These are phyloP conservation scores for Tuctoria greenei DNA, from an alignment of 176 grass and related monocot species.

Conservation along the genomic window DNA sequence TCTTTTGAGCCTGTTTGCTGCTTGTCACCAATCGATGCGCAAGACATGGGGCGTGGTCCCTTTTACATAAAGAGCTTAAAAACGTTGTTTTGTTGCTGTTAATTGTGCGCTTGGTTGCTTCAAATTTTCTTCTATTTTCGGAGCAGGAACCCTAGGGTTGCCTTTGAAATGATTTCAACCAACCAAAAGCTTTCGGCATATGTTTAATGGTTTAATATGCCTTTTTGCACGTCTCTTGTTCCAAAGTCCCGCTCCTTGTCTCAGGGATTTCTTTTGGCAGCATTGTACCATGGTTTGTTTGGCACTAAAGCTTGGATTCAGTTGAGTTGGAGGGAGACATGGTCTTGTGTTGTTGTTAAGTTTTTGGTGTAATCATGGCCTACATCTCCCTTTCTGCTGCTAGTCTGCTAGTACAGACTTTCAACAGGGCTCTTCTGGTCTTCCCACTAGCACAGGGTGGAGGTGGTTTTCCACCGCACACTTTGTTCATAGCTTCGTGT, in stretches of 20 bases:
- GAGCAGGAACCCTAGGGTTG: not conserved
- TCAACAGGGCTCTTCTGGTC: not conserved
- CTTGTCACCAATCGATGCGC: not conserved
- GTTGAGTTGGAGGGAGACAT: slow-evolving; percentile 45
- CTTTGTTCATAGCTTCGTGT: not conserved
- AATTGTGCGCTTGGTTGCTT: not conserved
- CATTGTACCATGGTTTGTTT: slow-evolving; percentile 27
- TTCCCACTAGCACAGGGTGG: slow-evolving; percentile 34
- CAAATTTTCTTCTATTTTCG: not conserved
- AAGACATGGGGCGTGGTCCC: not conserved
- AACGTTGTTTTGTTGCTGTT: not conserved
- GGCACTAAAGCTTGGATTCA: slow-evolving; percentile 45
- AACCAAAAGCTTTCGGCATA: slow-evolving; percentile 46
- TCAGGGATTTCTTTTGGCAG: slow-evolving; percentile 27
- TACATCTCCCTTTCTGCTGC: slow-evolving; percentile 29
- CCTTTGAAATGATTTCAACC: slow-evolving; percentile 22
- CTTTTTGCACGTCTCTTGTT: slow-evolving; percentile 20
- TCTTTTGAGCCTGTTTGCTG: not conserved
- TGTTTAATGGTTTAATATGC: slow-evolving; percentile 23
- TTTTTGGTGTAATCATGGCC: slow-evolving; percentile 42
- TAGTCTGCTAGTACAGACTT: slow-evolving; percentile 23
- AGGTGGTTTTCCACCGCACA: slow-evolving; percentile 32
- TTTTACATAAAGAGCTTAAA: not conserved
- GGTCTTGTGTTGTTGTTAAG: slow-evolving; percentile 9
- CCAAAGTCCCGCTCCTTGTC: slow-evolving; percentile 43